phyloP scores from a whole-genome alignment of 192 early-diverging fungal species.

The Coemansia sp. region DNA sequence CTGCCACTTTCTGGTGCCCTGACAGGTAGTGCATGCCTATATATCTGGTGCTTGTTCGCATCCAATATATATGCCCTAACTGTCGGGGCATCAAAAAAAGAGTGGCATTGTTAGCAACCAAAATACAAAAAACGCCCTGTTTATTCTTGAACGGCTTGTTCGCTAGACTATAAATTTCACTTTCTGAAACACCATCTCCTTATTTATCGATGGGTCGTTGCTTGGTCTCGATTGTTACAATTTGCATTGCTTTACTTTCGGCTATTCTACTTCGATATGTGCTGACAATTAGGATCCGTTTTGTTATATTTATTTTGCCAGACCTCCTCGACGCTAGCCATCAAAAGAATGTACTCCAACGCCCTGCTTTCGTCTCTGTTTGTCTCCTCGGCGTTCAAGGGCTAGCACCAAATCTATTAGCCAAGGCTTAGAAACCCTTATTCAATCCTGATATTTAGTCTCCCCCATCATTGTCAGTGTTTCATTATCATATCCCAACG shows the following conservation, averaged over 20 bases:
- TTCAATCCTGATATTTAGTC: background rate
- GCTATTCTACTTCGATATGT: conserved; percentile 6
- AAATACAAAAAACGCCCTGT: background rate
- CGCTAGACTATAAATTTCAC: background rate
- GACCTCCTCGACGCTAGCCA: background rate
- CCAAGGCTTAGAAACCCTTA: background rate
- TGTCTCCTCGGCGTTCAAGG: background rate
- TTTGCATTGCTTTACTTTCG: conserved; percentile 11
- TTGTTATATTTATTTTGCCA: conserved; percentile 7
- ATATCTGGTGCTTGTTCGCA: background rate
- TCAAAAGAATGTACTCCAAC: background rate
- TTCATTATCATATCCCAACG: background rate
- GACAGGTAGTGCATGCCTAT: too few relatives aligned
- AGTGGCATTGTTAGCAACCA: background rate
- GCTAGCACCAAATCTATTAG: background rate
- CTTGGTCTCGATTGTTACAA: conserved; percentile 24
- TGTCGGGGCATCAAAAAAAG: too few relatives aligned
- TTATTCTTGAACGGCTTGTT: background rate
- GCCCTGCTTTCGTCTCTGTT: background rate
- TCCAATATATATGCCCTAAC: too few relatives aligned
- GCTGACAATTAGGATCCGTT: background rate
- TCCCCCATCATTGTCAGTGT: background rate
- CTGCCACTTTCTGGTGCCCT: too few relatives aligned
- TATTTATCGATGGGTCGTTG: conserved; percentile 38
- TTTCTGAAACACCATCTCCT: conserved; percentile 5